These are phyloP conservation scores for Zygnema cylindricum DNA, from an alignment of 139 green algal species.

Conservation along the genomic window DNA sequence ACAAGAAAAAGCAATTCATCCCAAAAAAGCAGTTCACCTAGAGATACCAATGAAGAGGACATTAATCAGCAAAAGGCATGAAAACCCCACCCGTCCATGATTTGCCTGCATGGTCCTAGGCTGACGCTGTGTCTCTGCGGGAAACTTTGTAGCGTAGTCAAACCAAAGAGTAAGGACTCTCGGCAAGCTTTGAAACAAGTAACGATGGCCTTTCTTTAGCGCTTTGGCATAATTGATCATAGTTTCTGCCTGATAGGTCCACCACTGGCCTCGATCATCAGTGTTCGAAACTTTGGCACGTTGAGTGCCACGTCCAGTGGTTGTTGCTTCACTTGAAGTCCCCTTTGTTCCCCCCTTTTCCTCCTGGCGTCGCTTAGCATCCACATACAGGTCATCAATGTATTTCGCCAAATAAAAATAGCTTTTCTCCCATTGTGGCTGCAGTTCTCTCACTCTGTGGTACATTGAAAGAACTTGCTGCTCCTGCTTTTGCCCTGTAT, in stretches of 20 bases:
- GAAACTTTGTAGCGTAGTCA: constrained; percentile 76
- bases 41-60: background rate
- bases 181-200: constrained; percentile 84
- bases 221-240: constrained; percentile 78
- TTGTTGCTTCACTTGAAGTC: background rate
- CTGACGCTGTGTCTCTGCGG: constrained; percentile 3
- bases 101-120: background rate
- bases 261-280: constrained; percentile 39
- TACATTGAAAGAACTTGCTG: constrained; percentile 78
- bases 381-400: constrained; percentile 81
- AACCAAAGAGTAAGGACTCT: constrained; percentile 95
- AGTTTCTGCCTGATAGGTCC: constrained; percentile 69
- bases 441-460: constrained; percentile 69
- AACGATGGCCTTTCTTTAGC: constrained; percentile 70
- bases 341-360: background rate
- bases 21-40: background rate
- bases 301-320: background rate
- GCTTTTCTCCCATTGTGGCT: constrained; percentile 77
- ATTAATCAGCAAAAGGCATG: background rate
- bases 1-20: too few relatives aligned
- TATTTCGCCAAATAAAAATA: constrained; percentile 87
- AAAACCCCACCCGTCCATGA: background rate
- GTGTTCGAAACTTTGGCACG: background rate
- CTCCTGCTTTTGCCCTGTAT: constrained; percentile 77
- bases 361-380: constrained; percentile 60